Base-by-base conservation (phyloP, 2,329 filamentous ascomycete species). In the Akanthomyces muscarius region DNA sequence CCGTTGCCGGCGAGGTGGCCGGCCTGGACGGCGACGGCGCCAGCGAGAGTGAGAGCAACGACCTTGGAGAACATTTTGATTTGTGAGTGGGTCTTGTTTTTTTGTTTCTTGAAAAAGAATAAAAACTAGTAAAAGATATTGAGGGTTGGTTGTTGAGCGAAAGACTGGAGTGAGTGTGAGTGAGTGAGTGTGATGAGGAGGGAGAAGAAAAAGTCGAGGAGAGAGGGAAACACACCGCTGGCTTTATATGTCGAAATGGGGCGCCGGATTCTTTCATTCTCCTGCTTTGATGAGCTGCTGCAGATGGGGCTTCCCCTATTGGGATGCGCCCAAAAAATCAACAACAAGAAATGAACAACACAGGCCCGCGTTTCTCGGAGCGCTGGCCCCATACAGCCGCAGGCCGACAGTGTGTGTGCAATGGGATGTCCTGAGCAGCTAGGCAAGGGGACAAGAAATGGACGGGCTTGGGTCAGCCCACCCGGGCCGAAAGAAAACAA, bases 31-130 rank as follows among this genome's bases (percentile, higher is more conserved):
- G 67, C 61, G 63, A 68, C 69, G 61, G 65, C 66, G 58, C 66
- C 67, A 50, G 66, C 65, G 53, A 74, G 66, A 61, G 70, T 64
- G 57, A 68, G 60, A 56, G 72, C 38, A 61, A 69, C 47, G 61
- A 68, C 63, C 56, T 71, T 71, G 70, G 65, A 65, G 64, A 71
- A 70, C 73, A 76, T 76, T 25, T 70, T 71, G 51, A 62, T 25
- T 70, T 71, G 51, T 60, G 47, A 25, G 16, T 16, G 47, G 16
- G 18, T 44, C 63, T 53, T 41, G 30, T 41, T 38, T 25, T 51
- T 33, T 21, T 45, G 2, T 11, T 25, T 10, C 21, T 21, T 21
- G 21, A 21, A 33, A 52, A 44, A 30, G 36, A 16, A 48, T 38
- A 10, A 28, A 33, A n/a, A 21, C 21, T 48, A 48, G 16, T 59